A percentile compares a stretch with the other conserved stretches of the same genome.
phyloP scores from a whole-genome alignment of 352 stramenopile genomes.

The Pythium coloratum region DNA sequence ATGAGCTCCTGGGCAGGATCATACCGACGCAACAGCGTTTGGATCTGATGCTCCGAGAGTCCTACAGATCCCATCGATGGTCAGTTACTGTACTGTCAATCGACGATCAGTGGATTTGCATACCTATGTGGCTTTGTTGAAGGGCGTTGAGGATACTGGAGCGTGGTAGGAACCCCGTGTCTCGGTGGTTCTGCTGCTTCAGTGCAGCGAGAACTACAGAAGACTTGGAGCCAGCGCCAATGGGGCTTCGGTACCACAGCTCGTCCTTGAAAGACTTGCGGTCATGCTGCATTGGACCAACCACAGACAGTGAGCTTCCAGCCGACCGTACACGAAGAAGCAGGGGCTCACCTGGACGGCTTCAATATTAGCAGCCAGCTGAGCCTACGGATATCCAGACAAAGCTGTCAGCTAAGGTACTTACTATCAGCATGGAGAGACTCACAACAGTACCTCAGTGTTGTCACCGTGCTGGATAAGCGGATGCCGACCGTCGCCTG shows the following conservation, averaged over 20 bases:
- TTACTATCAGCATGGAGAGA: too few relatives aligned
- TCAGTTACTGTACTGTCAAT: not conserved
- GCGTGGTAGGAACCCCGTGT: slow-evolving; percentile 38
- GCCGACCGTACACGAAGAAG: not conserved
- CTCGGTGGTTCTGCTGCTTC: slow-evolving; percentile 38
- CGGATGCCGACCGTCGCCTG: not conserved
- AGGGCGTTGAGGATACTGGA: slow-evolving; percentile 38
- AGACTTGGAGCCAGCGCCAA: slow-evolving; percentile 45
- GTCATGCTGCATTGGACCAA: slow-evolving; percentile 4
- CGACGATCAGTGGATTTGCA: not conserved
- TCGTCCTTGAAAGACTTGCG: slow-evolving; percentile 67
- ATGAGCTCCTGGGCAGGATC: slow-evolving; percentile 31
- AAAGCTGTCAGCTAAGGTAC: too few relatives aligned
- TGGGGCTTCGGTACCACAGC: slow-evolving; percentile 51
- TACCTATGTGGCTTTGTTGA: slow-evolving; percentile 36
- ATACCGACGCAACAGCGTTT: slow-evolving; percentile 36
- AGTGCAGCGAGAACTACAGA: slow-evolving; percentile 48
- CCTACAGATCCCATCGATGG: slow-evolving; percentile 14
- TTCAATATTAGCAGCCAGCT: slow-evolving; percentile 23
- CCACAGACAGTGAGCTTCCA: not conserved
- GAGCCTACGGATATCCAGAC: not conserved
- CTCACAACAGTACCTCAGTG: not conserved
- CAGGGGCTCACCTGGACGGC: slow-evolving; percentile 11
- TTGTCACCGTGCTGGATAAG: not conserved
- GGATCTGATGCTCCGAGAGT: slow-evolving; percentile 36